Evolutionary conservation across 805 yeast species (phyloP), one percentile per base, ranked within the genome.

Genomic region (Candida patagonica): DNA sequence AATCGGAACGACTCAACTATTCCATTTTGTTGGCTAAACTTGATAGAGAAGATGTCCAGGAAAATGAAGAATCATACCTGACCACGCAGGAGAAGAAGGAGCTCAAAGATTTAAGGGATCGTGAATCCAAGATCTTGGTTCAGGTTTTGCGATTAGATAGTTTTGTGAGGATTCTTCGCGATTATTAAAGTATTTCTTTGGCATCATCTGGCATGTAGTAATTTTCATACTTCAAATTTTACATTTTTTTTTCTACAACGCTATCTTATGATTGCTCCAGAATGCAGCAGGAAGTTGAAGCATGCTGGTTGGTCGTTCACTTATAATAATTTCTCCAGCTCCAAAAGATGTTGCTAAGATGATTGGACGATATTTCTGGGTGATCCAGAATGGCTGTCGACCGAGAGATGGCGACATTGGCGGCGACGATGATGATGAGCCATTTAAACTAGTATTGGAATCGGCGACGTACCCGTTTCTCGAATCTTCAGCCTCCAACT

Each of bases 11-110:
- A 46, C 59, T 59, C 19, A 79, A 76, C 26, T 77, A 86, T 56
- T 65, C 71, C 26, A 76, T 80, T 5, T 67, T 89, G 42, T 63
- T 88, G 40, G 78, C 78, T 22, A 89, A 89, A 59, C 78, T 88
- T 42, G 80, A 80, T 47, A 73, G 98, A 61, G 94, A 82, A 45
- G 97, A 92, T 55, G 96, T 89, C 13, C 76, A 74, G 53, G 94
- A 92, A 1, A 73, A 74, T 47, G 95, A 85, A 56, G 74, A 73
- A 23, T 86, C 80, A 50, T 68, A 82, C 44, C 61, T 92, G 35
- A 64, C 87, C 29, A 78, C 80, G 16, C 72, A 78, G 35, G 98
- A 89, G 59, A 65, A 83, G 47, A 71, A 75, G 42, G 89, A 84
- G 48, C 65, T 87, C 49, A 74, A 74, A 41, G 66, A 67, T 47